Conservation (phyloP, 345 rosid species). For the Aquilaria sinensis region DNA sequence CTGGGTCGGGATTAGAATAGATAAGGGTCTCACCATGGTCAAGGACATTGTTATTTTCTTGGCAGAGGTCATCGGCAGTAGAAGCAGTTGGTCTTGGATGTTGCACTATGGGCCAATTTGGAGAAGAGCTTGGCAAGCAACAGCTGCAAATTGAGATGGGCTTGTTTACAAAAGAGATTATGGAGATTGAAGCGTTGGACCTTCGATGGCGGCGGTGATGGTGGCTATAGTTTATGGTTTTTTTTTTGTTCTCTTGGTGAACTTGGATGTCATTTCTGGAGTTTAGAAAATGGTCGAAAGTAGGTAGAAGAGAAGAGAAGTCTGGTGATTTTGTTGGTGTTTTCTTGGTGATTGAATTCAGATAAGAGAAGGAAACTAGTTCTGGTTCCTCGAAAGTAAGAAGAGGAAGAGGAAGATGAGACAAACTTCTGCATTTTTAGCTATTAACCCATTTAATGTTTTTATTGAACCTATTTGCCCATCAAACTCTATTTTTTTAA, state of each 20-base stretch:
- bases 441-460: too few relatives aligned
- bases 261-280: constrained; percentile 41
- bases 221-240: constrained; percentile 33
- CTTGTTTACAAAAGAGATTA: constrained; percentile 56
- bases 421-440: too few relatives aligned
- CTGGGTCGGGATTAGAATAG: constrained; percentile 76
- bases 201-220: constrained; percentile 30
- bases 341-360: background rate
- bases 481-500: too few relatives aligned
- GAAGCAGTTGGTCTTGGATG: constrained; percentile 26
- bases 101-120: constrained; percentile 33
- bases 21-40: constrained; percentile 88
- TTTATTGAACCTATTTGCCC: too few relatives aligned
- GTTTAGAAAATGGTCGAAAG: constrained; percentile 4
- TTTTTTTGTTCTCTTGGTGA: constrained; percentile 32
- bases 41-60: constrained; percentile 55
- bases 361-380: too few relatives aligned
- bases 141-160: constrained; percentile 53
- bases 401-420: too few relatives aligned
- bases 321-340: background rate
- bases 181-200: constrained; percentile 31
- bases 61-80: constrained; percentile 26
- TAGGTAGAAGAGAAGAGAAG: background rate
- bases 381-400: too few relatives aligned
- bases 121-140: constrained; percentile 63